A percentile compares a stretch with the other conserved stretches of the same genome.
Evolutionary conservation across 495 filamentous ascomycete genomes (phyloP).

Genomic region (Talaromyces nanjingensis): DNA sequence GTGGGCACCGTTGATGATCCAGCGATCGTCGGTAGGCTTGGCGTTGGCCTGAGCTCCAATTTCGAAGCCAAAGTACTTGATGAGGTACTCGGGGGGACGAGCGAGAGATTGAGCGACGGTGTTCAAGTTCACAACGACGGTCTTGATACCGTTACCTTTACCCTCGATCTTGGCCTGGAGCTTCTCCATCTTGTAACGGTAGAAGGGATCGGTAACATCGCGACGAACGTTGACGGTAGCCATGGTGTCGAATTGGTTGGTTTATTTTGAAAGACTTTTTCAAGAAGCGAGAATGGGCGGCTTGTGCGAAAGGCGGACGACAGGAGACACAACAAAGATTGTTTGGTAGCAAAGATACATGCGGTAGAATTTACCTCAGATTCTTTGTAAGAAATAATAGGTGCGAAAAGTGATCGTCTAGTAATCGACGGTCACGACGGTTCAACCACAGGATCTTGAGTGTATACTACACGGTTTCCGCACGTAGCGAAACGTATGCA

Average conservation of each 20-base stretch:
- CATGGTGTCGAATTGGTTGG: conserved; percentile 53
- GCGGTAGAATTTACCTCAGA: conserved; percentile 40
- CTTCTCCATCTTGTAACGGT: conserved; percentile 99
- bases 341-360: conserved; percentile 47
- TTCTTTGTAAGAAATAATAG: conserved; percentile 26
- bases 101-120: conserved; percentile 89
- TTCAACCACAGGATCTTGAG: conserved; percentile 82
- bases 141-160: conserved; percentile 98
- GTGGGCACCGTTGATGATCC: conserved; percentile 99
- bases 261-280: conserved; percentile 16
- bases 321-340: conserved; percentile 33
- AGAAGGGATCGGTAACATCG: conserved; percentile 98
- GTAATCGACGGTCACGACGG: conserved; percentile 23
- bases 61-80: conserved; percentile 99
- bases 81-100: conserved; percentile 87
- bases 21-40: conserved; percentile 93
- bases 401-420: conserved; percentile 46
- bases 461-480: conserved; percentile 81
- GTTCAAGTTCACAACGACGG: conserved; percentile 92
- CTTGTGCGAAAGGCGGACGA: conserved; percentile 27
- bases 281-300: conserved; percentile 12
- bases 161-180: conserved; percentile 99
- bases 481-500: conserved; percentile 88
- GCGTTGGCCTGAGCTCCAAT: conserved; percentile 97
- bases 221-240: conserved; percentile 95